Conservation (phyloP, 2,329 filamentous ascomycete species). For the Paecilomyces sp. region DNA sequence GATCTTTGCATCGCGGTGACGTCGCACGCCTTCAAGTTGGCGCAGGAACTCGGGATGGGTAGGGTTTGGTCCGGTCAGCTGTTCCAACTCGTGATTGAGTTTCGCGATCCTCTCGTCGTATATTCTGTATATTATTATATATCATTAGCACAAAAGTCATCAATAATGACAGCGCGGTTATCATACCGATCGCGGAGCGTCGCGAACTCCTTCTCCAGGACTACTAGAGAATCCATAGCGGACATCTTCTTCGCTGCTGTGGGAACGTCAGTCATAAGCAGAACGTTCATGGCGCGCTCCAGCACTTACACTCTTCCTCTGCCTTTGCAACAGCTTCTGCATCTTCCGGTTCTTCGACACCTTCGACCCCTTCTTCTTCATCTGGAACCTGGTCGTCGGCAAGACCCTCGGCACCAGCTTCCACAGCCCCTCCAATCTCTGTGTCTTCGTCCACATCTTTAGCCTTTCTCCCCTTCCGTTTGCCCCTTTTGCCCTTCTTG, state of each 20-base stretch:
- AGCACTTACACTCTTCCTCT: slow-evolving; percentile 45
- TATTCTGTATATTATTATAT: slow-evolving; percentile 47
- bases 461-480: slow-evolving; percentile 37
- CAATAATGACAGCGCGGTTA: not conserved
- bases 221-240: slow-evolving; percentile 70
- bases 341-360: slow-evolving; percentile 39
- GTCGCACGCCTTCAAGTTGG: slow-evolving; percentile 81
- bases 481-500: slow-evolving; percentile 39
- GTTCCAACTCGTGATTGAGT: slow-evolving; percentile 61
- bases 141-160: slow-evolving; percentile 3
- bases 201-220: slow-evolving; percentile 83
- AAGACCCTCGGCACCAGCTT: slow-evolving; percentile 35
- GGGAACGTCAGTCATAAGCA: slow-evolving; percentile 16
- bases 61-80: slow-evolving; percentile 51
- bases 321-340: slow-evolving; percentile 39
- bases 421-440: slow-evolving; percentile 28
- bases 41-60: slow-evolving; percentile 87
- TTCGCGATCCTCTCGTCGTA: slow-evolving; percentile 83
- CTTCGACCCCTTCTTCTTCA: slow-evolving; percentile 42
- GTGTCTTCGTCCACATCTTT: slow-evolving; percentile 32
- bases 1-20: slow-evolving; percentile 72
- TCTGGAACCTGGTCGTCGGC: slow-evolving; percentile 42
- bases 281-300: not conserved
- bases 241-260: slow-evolving; percentile 69
- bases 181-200: slow-evolving; percentile 61